These are phyloP conservation scores for Termitomyces heimii DNA, from an alignment of 768 basidiomycete genomes.

Conservation along the genomic window DNA sequence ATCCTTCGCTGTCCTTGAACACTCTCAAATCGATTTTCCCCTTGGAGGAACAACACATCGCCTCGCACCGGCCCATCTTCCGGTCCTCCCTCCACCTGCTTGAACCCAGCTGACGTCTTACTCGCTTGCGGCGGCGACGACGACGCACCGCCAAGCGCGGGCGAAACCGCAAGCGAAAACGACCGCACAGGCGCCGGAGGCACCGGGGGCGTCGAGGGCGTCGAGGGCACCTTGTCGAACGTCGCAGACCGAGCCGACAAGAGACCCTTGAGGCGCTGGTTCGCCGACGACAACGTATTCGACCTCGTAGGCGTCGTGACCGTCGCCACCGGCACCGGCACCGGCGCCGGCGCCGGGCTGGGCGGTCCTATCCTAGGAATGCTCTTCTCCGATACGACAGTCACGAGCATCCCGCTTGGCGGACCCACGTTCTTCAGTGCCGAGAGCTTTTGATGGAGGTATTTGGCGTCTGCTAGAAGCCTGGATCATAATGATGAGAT, in stretches of 20 bases:
- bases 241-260: constrained; percentile 31
- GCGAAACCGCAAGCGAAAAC: constrained; percentile 16
- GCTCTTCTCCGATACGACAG: constrained; percentile 78
- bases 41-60: not conserved
- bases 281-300: constrained; percentile 25
- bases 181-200: constrained; percentile 21
- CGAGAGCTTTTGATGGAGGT: constrained; percentile 70
- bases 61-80: constrained; percentile 13
- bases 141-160: constrained; percentile 7
- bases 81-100: constrained; percentile 14
- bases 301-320: constrained; percentile 30
- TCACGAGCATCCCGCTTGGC: constrained; percentile 77
- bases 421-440: constrained; percentile 67
- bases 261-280: constrained; percentile 41
- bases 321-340: constrained; percentile 12
- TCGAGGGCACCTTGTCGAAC: constrained; percentile 31
- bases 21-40: not conserved
- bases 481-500: constrained; percentile 31
- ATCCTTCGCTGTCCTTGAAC: not conserved
- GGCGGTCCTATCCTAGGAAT: constrained; percentile 28
- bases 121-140: constrained; percentile 1
- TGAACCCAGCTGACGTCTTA: constrained; percentile 15
- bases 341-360: constrained; percentile 12
- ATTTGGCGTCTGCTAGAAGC: constrained; percentile 73
- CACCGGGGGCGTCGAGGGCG: constrained; percentile 8